Evolutionary conservation across 768 basidiomycete genomes (phyloP).

Genomic region (Mycena chlorophos): DNA sequence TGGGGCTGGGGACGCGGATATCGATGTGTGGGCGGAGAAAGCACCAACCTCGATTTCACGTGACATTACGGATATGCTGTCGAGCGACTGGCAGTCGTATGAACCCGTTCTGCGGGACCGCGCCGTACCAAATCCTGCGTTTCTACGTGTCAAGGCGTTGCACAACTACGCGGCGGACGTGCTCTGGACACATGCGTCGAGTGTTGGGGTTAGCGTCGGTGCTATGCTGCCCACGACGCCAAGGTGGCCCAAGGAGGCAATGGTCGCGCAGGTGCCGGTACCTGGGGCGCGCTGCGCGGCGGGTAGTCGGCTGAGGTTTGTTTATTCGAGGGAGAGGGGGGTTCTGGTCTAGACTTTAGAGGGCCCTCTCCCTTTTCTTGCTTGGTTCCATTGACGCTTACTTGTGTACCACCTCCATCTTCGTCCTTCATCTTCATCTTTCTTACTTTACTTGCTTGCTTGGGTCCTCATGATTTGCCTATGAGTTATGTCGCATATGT

Average conservation of each 20-base stretch:
- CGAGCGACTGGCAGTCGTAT: neutral
- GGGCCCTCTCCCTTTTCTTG: neutral
- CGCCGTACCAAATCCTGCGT: conserved; percentile 22
- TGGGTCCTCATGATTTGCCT: too few species aligned
- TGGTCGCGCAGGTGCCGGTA: neutral
- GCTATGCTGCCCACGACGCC: neutral
- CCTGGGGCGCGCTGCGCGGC: neutral
- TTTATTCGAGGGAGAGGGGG: neutral
- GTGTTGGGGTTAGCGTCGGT: neutral
- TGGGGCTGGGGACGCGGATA: conserved; percentile 1
- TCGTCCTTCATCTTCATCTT: too few species aligned
- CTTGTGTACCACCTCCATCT: too few species aligned
- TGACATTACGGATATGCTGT: neutral
- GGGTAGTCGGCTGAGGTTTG: neutral
- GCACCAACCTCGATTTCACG: neutral
- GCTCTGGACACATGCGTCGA: neutral
- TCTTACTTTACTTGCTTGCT: too few species aligned
- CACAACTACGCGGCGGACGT: conserved; percentile 2
- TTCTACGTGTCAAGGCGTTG: conserved; percentile 21
- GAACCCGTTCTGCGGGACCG: conserved; percentile 15
- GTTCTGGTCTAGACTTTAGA: neutral
- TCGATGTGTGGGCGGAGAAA: conserved; percentile 1
- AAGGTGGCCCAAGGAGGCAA: neutral
- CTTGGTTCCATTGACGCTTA: neutral
- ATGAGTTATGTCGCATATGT: too few species aligned